phyloP scores from a whole-genome alignment of 768 basidiomycete species.

The Tulasnella sp. region DNA sequence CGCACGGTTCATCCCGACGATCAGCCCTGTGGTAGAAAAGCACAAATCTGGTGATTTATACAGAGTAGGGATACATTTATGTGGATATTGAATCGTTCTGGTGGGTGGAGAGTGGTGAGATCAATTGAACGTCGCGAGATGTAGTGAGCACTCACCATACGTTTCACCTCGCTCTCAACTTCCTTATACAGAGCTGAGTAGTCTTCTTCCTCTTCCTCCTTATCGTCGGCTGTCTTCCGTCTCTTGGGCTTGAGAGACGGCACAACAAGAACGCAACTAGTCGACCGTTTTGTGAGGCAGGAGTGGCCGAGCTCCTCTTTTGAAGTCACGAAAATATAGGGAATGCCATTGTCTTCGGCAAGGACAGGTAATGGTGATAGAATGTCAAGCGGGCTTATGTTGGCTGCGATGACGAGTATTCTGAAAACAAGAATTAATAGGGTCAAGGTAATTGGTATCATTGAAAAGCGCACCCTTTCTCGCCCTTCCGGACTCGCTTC shows the following conservation, averaged over 20 bases:
- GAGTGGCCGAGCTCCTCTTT: constrained; percentile 95
- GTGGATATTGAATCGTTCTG: constrained; percentile 52
- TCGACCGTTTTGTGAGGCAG: constrained; percentile 94
- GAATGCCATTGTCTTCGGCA: constrained; percentile 85
- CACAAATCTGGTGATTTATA: too few species aligned
- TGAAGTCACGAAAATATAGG: constrained; percentile 78
- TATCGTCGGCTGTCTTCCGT: constrained; percentile 39
- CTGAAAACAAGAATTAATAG: constrained; percentile 30
- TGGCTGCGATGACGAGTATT: constrained; percentile 82
- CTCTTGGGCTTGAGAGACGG: constrained; percentile 63
- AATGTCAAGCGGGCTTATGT: constrained; percentile 97
- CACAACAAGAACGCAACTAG: constrained; percentile 93
- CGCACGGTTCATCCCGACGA: too few species aligned
- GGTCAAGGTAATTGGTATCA: constrained; percentile 7
- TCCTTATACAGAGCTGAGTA: constrained; percentile 81
- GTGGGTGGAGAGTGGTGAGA: background rate
- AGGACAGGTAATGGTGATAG: constrained; percentile 92
- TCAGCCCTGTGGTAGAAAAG: too few species aligned
- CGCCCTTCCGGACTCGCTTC: constrained; percentile 93
- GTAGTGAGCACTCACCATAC: constrained; percentile 31
- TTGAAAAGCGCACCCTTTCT: constrained; percentile 62
- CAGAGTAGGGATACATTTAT: constrained; percentile 31
- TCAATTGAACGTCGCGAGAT: background rate
- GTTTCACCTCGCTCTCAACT: constrained; percentile 72
- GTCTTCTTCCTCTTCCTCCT: constrained; percentile 52